Base-by-base conservation (phyloP, 306 rosid genomes). In the Luffa acutangula region DNA sequence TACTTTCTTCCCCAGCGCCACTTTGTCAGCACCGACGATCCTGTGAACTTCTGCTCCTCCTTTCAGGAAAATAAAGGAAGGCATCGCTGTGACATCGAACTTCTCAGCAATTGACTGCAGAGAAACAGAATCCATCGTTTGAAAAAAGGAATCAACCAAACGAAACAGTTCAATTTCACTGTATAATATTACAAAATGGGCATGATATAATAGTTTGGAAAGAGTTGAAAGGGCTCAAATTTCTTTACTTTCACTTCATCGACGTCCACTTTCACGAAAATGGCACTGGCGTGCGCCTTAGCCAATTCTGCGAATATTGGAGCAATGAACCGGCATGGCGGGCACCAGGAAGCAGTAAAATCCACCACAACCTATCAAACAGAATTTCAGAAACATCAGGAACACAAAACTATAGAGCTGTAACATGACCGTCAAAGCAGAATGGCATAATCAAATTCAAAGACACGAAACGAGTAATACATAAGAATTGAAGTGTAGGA, bases 291-390 rank as follows among this genome's bases (percentile, higher is more conserved):
- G 48, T 34, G 0, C 33, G 9, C 0, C 94, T 82, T 90, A 56
- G 99, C 99, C 75, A 93, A 75, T 41, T 91, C 98, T 39, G 85
- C 84, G 76, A 93, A 87, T 86, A 88, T 76, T 49, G 99, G 99
- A 45, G 97, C 80, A 73, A 93, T 90, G 89, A 86, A 83, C 46
- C 96, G 97, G 86, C 99, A 96, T 63, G 98, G 99, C 70, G 95
- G 97, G 62, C 99, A 96, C 97, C 99, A 96, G n/a, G 99, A 91
- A 74, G 99, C 98, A 63, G 99, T 93, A 80, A 96, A 96, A 81
- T 96, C 94, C 77, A 96, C 89, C 49, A 96, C 97, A 46, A 96
- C 80, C 86, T 86, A 75, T n/a, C 48, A 34, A 51, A 52, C 5
- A 52, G 7, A 3, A 52, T 33, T 36, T 6, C 17, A 52, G 15